Base-by-base conservation (phyloP, 371 early-diverging fungal genomes). In the Zancudomyces culisetae region DNA sequence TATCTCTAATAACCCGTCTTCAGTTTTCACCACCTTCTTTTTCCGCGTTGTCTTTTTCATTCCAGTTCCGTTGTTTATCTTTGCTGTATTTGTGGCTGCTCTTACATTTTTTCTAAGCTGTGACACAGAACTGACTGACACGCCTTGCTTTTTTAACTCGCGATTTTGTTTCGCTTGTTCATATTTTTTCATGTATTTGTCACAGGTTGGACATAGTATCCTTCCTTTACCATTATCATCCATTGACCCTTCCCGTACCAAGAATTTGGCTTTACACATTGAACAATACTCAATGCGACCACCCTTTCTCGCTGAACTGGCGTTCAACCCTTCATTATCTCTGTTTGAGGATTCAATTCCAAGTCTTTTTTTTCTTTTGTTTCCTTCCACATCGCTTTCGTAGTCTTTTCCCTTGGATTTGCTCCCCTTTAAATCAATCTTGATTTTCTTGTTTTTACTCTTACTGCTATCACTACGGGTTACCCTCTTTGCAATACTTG, bases 231-330 rank as follows among this genome's bases (percentile, higher is more conserved):
- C 15, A 10, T 45, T 24, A 28, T 28, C 45, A 45, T 18, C 28
- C n/a, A n/a, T n/a, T 46, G 46, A 21, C 42, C 52, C 58, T 10
- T 18, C 28, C 8, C 66, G 66, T 28, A 49, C 43, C 10, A 66
- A 51, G 27, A 66, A 66, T 43, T 51, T 45, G 29, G 46, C 49
- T 20, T 47, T 49, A 40, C 66, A 66, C 21, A 66, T 35, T 29
- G 55, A 60, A 43, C 66, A 66, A 3, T 42, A 41, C 45, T 55
- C 51, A 53, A 66, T 65, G 18, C 45, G 55, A 12, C 66, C 66
- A 29, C 66, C 66, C 59, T 66, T 66, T 43, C 66, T 55, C 24
- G 66, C 66, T 1, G 66, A 66, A 41, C 66, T 58, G 2, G 43
- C 53, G 49, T 66, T 66, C 29, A 66, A 53, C 12, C 66, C 66